Conservation (phyloP, 495 filamentous ascomycete genomes). For the Aspergillus steynii region DNA sequence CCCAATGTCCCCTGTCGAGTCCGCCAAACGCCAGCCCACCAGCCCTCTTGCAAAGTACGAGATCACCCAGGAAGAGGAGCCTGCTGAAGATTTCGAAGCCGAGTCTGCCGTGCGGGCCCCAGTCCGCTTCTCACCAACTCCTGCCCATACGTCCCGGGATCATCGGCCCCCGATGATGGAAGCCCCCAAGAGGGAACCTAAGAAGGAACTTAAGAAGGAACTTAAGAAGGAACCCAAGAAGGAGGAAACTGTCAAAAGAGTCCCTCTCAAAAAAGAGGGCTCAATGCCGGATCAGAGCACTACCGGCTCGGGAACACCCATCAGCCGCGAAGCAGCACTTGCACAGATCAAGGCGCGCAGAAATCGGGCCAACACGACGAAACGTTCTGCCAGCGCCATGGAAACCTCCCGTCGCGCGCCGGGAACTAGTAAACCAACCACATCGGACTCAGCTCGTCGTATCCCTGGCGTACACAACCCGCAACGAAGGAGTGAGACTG, state of each 20-base stretch:
- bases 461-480: slow-evolving; percentile 38
- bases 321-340: slow-evolving; percentile 52
- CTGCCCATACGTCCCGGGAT: not conserved
- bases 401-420: slow-evolving; percentile 32
- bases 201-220: not conserved
- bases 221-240: not conserved
- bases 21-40: not conserved
- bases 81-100: slow-evolving; percentile 14
- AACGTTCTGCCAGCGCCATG: slow-evolving; percentile 43
- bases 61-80: slow-evolving; percentile 8
- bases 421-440: slow-evolving; percentile 25
- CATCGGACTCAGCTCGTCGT: slow-evolving; percentile 32
- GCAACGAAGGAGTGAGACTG: slow-evolving; percentile 27
- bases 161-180: not conserved
- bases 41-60: slow-evolving; percentile 20
- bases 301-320: slow-evolving; percentile 39
- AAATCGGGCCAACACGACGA: slow-evolving; percentile 46
- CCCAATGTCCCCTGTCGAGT: slow-evolving; percentile 8
- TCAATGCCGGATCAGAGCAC: slow-evolving; percentile 3
- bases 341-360: slow-evolving; percentile 53
- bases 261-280: slow-evolving; percentile 2
- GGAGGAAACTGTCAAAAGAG: not conserved
- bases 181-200: not conserved
- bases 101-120: not conserved
- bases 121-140: not conserved